These are phyloP conservation scores for Leccinum ponderosum DNA, from an alignment of 1,284 basidiomycete species.

Conservation along the genomic window DNA sequence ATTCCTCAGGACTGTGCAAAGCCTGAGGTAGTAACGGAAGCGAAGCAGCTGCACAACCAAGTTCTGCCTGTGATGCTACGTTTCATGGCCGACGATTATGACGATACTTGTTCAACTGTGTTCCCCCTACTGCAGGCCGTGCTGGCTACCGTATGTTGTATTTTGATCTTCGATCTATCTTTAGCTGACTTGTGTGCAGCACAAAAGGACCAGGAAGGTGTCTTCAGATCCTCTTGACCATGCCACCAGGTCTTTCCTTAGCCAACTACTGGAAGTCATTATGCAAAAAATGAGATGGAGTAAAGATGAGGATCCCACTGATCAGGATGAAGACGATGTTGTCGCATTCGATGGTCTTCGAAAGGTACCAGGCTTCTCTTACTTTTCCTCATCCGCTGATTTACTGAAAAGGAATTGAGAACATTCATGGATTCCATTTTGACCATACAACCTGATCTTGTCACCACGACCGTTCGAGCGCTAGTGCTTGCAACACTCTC, in stretches of 20 bases:
- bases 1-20: constrained; percentile 56
- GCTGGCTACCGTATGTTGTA: constrained; percentile 65
- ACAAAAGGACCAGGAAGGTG: constrained; percentile 76
- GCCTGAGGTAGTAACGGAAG: constrained; percentile 67
- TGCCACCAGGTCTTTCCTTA: constrained; percentile 79
- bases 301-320: constrained; percentile 75
- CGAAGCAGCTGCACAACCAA: constrained; percentile 66
- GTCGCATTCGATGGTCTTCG: constrained; percentile 85
- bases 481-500: constrained; percentile 75
- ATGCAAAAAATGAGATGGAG: constrained; percentile 95
- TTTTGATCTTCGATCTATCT: background rate
- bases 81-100: constrained; percentile 88
- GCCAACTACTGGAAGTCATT: constrained; percentile 77
- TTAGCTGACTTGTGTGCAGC: constrained; percentile 44
- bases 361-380: constrained; percentile 52
- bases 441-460: constrained; percentile 79
- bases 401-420: constrained; percentile 67
- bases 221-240: constrained; percentile 68
- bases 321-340: constrained; percentile 88
- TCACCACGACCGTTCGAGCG: constrained; percentile 70
- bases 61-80: constrained; percentile 82
- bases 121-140: constrained; percentile 80
- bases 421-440: constrained; percentile 82
- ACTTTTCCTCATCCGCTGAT: constrained; percentile 7
- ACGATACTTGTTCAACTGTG: constrained; percentile 84